Conservation (phyloP, 192 early-diverging fungal species). For the Umbelopsis ramanniana region DNA sequence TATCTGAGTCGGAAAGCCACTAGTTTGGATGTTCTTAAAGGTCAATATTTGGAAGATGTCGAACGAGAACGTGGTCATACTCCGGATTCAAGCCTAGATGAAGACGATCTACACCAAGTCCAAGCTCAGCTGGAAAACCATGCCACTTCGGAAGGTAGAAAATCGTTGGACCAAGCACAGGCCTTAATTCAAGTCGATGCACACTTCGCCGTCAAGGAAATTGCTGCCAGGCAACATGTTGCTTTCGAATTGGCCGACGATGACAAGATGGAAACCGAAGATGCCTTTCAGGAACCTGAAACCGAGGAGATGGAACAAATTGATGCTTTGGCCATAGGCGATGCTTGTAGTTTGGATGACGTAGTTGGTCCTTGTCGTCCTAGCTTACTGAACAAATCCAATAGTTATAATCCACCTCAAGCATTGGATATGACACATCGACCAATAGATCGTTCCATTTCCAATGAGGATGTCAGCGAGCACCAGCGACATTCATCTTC, state of each 20-base stretch:
- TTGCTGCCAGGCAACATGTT: neutral
- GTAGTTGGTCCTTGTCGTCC: neutral
- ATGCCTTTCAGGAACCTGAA: neutral
- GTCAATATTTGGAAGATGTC: slow-evolving; percentile 23
- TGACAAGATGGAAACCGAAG: neutral
- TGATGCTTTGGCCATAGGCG: neutral
- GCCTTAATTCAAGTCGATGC: neutral
- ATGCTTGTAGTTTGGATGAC: neutral
- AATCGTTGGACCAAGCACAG: slow-evolving; percentile 6
- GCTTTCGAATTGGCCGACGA: neutral
- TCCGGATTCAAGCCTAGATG: neutral
- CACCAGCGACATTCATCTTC: neutral
- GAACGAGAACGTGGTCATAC: neutral
- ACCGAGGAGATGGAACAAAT: neutral
- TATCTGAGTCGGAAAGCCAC: slow-evolving; percentile 37
- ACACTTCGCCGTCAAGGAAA: neutral
- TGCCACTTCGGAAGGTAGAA: slow-evolving; percentile 20
- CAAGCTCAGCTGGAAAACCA: slow-evolving; percentile 20
- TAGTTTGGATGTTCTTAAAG: slow-evolving; percentile 34
- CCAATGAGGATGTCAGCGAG: neutral
- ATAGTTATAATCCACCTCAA: neutral
- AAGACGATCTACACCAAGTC: slow-evolving; percentile 11
- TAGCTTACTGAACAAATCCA: neutral
- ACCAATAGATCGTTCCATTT: neutral
- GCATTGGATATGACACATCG: neutral